Evolutionary conservation across 352 stramenopile genomes (phyloP), one percentile per base, ranked within the genome.

Genomic region (Globisporangium canariense): DNA sequence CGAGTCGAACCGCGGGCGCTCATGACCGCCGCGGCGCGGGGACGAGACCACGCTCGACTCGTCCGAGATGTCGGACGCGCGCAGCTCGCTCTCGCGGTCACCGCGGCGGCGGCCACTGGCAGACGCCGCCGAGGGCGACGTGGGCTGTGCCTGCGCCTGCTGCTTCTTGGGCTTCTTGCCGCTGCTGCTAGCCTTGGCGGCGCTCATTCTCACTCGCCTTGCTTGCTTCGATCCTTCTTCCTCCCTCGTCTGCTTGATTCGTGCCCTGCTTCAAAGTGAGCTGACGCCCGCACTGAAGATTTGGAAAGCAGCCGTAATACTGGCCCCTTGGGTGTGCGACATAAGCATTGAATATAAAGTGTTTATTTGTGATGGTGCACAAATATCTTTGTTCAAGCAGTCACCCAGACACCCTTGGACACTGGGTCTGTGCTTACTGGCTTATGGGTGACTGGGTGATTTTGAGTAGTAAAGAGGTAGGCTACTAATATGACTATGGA

Each of bases 1-100:
- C 32, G 86, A 95, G 66, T 94, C 86, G 67, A 94, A 94, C 22
- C 86, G 75, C 58, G 82, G 83, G 1, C 86, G 81, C 18, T 86
- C 62, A 40, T 77, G 68, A 3, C 76, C 63, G 16, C 70, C 71
- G 13, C 74, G 70, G 22, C 64, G 75, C 28, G 83, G 76, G 20
- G 83, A 89, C 45, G 79, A 89, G 30, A 74, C 36, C 20, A 70
- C 69, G 54, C 77, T 90, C 13, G 80, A 86, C 22, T 78, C 78
- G 43, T 91, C 80, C 55, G 83, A 88, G 14, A 78, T n/a, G 47
- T 72, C 57, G 25, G 52, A 58, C 32, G 28, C 52, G 30, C 46
- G 60, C 46, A 64, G 9, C 53, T 71, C 60, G 5, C 38, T 18
- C 13, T 53, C 45, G 40, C 32, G 28, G 16, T 5, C 28, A 25